Conservation (phyloP, 139 green algal species). For the Raphidocelis subcapitata region DNA sequence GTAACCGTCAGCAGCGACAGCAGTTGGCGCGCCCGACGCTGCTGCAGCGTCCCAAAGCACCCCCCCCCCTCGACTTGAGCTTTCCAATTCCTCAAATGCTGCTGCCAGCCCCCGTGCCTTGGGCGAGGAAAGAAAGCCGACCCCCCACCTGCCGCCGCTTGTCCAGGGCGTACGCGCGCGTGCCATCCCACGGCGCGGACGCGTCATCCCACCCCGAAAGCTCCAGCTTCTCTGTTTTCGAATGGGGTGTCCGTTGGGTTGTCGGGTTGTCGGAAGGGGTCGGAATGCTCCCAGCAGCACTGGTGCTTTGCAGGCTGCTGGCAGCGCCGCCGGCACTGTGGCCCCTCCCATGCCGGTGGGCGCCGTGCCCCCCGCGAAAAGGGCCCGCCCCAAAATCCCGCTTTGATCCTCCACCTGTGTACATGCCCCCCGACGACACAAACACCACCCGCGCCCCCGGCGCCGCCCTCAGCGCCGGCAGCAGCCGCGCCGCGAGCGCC, state of each 20-base stretch:
- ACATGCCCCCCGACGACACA: slow-evolving; percentile 61
- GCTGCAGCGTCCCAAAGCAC: not conserved
- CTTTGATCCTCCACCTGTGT: too few relatives aligned
- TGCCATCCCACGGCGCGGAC: slow-evolving; percentile 40
- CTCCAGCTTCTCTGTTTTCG: slow-evolving; percentile 37
- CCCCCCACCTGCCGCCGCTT: slow-evolving; percentile 57
- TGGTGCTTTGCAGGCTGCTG: too few relatives aligned
- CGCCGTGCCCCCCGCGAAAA: too few relatives aligned
- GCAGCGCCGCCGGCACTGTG: too few relatives aligned
- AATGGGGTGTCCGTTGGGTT: too few relatives aligned
- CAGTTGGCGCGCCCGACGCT: not conserved
- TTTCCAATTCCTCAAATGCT: too few relatives aligned
- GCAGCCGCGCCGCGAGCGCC: slow-evolving; percentile 55
- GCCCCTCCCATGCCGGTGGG: too few relatives aligned
- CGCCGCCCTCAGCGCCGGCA: slow-evolving; percentile 35
- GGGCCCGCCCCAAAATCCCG: too few relatives aligned
- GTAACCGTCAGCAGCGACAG: not conserved
- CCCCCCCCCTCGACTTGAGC: too few relatives aligned
- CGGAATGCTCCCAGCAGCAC: too few relatives aligned
- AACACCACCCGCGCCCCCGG: slow-evolving; percentile 52
- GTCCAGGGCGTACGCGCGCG: slow-evolving; percentile 51
- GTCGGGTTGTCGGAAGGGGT: too few relatives aligned
- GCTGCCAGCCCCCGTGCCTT: not conserved
- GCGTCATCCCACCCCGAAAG: not conserved
- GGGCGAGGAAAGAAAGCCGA: too few relatives aligned